Percentiles rank a stretch among this genome's conserved stretches.
These are phyloP conservation scores for Hymenoscyphus infarciens DNA, from an alignment of 2,329 filamentous ascomycete genomes.

Conservation along the genomic window DNA sequence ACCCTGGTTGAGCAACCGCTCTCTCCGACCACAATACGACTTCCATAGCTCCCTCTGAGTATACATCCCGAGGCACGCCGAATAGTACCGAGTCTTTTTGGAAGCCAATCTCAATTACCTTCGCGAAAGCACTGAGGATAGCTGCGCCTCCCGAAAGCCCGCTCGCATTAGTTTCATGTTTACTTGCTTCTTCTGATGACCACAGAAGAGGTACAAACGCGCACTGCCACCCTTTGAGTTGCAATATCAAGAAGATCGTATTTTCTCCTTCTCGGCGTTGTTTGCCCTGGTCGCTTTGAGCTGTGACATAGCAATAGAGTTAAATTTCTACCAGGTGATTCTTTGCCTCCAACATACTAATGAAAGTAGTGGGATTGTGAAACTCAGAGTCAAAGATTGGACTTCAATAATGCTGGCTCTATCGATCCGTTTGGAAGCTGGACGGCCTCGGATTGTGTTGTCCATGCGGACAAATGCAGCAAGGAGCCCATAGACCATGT, in stretches of 20 bases:
- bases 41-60: conserved; percentile 4
- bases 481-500: conserved; percentile 24
- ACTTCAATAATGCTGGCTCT: conserved; percentile 17
- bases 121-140: not conserved
- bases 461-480: conserved; percentile 24
- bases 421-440: conserved; percentile 7
- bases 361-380: conserved; percentile 16
- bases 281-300: not conserved
- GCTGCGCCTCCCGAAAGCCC: not conserved
- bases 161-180: not conserved
- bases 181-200: not conserved
- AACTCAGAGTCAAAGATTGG: conserved; percentile 13
- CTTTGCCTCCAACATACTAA: conserved; percentile 13
- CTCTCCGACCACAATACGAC: conserved; percentile 16
- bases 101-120: not conserved
- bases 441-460: conserved; percentile 14
- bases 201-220: conserved; percentile 7
- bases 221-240: conserved; percentile 2
- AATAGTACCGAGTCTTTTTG: not conserved
- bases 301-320: conserved; percentile 16
- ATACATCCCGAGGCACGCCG: too few species aligned
- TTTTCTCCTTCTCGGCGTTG: not conserved
- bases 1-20: conserved; percentile 14
- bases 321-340: conserved; percentile 16
- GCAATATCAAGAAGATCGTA: not conserved